Base-by-base conservation (phyloP, 2,329 filamentous ascomycete species). In the Colletotrichum tropicicola region DNA sequence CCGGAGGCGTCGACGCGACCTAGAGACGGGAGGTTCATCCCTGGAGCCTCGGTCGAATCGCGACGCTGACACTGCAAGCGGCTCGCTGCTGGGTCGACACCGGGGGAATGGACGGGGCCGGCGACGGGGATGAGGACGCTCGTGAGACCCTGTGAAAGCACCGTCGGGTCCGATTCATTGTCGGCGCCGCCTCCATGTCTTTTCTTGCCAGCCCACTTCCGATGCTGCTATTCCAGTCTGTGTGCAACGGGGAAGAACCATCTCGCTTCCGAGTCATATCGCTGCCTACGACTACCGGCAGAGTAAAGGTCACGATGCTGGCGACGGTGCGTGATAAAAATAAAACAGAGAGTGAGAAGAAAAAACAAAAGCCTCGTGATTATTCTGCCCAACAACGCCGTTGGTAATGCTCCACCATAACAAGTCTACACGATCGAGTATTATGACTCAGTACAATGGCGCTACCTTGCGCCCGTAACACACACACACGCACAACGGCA, bases 401-500 rank as follows among this genome's bases (percentile, higher is more conserved):
- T 21, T 32, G 39, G 52, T 17, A 35, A 55, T 55, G 52, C 52
- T 55, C 52, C 52, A 45, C 52, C 28, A 55, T 12, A 44, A 44
- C 19, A 55, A 45, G 44, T 51, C 55, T 35, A 45, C 45, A 58
- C 55, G 25, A 58, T 51, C 32, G 61, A 65, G 61, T 65, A 65
- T 65, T 65, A 62, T 65, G 57, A 65, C 61, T 65, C 61, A 51
- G 58, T 65, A 65, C 61, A 65, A 54, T 62, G 61, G 48, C 48
- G 52, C 39, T 55, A 43, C 39, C 52, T 32, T 55, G 52, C 52
- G 52, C 52, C 52, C 39, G 39, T 32, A 55, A 62, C 32, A 56
- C 48, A 48, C 32, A 48, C n/a, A n/a, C n/a, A n/a, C n/a, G n/a
- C n/a, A n/a, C n/a, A 43, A 32, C 39, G 8, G 17, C 37, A 35